These are phyloP conservation scores for Durio zibethinus DNA, from an alignment of 345 rosid species.

Conservation along the genomic window DNA sequence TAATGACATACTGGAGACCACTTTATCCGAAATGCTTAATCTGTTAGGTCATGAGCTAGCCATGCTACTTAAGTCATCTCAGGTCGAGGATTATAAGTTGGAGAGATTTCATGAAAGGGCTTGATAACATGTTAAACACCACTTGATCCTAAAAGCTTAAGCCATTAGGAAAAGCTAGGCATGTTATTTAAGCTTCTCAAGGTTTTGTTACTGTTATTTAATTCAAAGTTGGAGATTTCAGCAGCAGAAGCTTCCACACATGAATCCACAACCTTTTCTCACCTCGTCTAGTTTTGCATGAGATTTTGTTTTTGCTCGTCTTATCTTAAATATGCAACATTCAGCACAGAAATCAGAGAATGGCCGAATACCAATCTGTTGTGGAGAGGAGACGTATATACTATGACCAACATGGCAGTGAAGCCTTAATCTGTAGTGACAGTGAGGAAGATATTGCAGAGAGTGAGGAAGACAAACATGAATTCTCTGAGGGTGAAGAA, in stretches of 20 bases:
- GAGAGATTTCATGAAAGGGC: neutral
- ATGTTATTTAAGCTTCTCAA: neutral
- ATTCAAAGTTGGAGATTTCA: constrained; percentile 4
- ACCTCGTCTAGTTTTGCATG: constrained; percentile 8
- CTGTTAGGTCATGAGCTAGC: neutral
- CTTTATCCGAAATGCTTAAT: neutral
- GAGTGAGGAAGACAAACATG: constrained; percentile 78
- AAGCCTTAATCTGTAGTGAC: constrained; percentile 91
- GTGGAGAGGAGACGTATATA: constrained; percentile 98
- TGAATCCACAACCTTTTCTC: neutral
- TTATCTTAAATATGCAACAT: constrained; percentile 38
- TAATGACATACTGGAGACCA: neutral
- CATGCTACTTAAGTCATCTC: neutral
- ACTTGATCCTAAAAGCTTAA: neutral
- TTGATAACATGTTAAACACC: neutral
- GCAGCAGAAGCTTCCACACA: neutral
- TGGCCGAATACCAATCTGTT: constrained; percentile 98
- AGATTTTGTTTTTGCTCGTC: constrained; percentile 28
- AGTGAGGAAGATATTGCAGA: constrained; percentile 87
- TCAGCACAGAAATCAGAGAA: constrained; percentile 92
- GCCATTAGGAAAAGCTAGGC: neutral
- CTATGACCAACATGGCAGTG: constrained; percentile 91
- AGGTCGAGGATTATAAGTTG: neutral
- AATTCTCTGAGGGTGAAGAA: constrained; percentile 83
- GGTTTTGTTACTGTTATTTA: neutral